These are phyloP conservation scores for Rhizopogon vesiculosus DNA, from an alignment of 768 basidiomycete genomes.

Conservation along the genomic window DNA sequence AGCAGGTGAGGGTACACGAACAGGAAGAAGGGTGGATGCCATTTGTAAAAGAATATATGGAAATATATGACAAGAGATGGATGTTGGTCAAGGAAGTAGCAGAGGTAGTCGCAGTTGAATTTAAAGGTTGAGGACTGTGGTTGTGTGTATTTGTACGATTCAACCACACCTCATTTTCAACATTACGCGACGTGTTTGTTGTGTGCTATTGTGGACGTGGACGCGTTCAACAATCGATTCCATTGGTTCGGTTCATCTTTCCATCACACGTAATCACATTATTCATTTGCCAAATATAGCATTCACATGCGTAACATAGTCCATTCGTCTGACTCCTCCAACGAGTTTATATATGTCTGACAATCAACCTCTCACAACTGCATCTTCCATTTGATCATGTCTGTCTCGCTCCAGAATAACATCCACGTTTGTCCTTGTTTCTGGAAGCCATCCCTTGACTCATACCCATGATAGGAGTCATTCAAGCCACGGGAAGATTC, in stretches of 20 bases:
- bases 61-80: conserved; percentile 2
- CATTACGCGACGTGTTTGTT: conserved; percentile 31
- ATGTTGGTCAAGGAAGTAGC: background rate
- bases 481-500: background rate
- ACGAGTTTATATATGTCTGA: background rate
- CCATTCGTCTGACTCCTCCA: too few relatives aligned
- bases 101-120: background rate
- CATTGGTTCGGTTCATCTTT: conserved; percentile 5
- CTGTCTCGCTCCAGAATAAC: background rate
- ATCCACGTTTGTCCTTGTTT: background rate
- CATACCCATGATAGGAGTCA: background rate
- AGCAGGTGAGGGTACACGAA: conserved; percentile 19
- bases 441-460: background rate
- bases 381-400: background rate
- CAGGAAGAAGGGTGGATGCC: conserved; percentile 13
- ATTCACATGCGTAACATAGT: too few relatives aligned
- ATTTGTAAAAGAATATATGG: conserved; percentile 10
- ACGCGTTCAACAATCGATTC: conserved; percentile 3
- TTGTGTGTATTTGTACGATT: conserved; percentile 27
- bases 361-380: background rate
- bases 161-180: conserved; percentile 15
- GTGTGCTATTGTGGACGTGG: conserved; percentile 17
- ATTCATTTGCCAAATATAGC: too few relatives aligned
- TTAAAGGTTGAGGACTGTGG: conserved; percentile 12
- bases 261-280: background rate